Conservation (phyloP, 495 filamentous ascomycete genomes). For the Penicillium diatomitis region DNA sequence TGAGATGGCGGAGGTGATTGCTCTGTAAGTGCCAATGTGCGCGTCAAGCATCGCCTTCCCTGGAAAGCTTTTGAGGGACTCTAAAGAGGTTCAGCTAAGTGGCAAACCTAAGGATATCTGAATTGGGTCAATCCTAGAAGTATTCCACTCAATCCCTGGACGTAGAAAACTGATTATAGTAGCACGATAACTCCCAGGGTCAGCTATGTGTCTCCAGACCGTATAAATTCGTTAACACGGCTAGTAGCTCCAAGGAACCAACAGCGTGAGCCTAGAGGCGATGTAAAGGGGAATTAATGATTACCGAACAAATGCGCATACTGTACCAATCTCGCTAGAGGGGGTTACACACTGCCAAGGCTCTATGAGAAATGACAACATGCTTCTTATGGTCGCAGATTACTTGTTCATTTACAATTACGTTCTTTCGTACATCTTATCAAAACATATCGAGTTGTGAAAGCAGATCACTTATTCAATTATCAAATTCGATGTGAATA, state of each 20-base stretch:
- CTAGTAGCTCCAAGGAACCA: background rate
- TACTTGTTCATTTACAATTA: background rate
- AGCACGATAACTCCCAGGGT: background rate
- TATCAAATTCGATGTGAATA: background rate
- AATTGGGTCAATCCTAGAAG: background rate
- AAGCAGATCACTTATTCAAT: background rate
- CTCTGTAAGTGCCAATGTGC: conserved; percentile 16
- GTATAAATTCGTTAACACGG: background rate
- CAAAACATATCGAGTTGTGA: background rate
- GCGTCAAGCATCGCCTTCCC: conserved; percentile 2
- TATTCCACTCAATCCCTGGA: background rate
- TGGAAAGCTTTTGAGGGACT: background rate
- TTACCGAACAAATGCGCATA: background rate
- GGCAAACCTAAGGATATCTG: background rate
- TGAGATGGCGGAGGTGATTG: conserved; percentile 21
- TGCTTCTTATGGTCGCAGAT: background rate
- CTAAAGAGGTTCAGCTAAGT: background rate
- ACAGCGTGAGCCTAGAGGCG: background rate
- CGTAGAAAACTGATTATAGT: background rate
- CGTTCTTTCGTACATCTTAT: background rate
- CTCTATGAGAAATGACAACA: background rate
- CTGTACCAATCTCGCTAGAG: background rate
- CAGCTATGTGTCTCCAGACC: background rate
- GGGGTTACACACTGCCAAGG: background rate
- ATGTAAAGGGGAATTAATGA: background rate